Evolutionary conservation across 768 basidiomycete species (phyloP), one percentile per base, ranked within the genome.

Genomic region (Suillus lakei): DNA sequence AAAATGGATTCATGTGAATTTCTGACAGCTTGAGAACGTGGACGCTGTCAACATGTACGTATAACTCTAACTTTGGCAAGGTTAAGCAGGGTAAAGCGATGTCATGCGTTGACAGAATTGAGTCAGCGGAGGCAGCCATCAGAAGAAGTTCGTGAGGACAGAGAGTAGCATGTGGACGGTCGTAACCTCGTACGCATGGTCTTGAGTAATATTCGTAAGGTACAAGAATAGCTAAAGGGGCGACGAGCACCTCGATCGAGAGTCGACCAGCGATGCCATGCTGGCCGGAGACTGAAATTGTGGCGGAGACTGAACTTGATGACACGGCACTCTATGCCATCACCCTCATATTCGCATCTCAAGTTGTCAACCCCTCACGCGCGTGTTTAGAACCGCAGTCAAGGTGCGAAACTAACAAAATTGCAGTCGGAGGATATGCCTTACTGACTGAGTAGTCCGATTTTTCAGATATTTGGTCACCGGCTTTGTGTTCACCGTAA

Each of bases 281-380:
- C 55, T 26, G 5, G 36, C 56, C 56, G 38, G 56, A 36, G 56
- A 36, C 26, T 58, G 38, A 58, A 58, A 26, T 39, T 58, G 16
- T 26, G 26, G 26, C 56, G 56, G 56, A 58, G 75, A 70, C 12
- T 72, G 0, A 66, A 76, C 64, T 51, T 26, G 70, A 69, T 13
- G 68, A 62, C 63, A 67, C 75, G 75, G 76, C 76, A 77, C 68
- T 68, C 66, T 63, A 56, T 72, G 66, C 68, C 65, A 61, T 65
- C 63, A 64, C 65, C 64, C 60, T 61, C 65, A 51, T 66, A 58
- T 62, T 62, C 62, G 28, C 67, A 58, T 59, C 48, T 51, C 65
- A 58, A 63, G 71, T 36, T 39, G 62, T 56, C 53, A 58, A 58
- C 36, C 56, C 56, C 34, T 26, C 28, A 51, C 18, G 26, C 56